Percentiles rank a stretch among this genome's conserved stretches.
These are phyloP conservation scores for Paramyrothecium sp. DNA, from an alignment of 2,329 filamentous ascomycete genomes.

Conservation along the genomic window DNA sequence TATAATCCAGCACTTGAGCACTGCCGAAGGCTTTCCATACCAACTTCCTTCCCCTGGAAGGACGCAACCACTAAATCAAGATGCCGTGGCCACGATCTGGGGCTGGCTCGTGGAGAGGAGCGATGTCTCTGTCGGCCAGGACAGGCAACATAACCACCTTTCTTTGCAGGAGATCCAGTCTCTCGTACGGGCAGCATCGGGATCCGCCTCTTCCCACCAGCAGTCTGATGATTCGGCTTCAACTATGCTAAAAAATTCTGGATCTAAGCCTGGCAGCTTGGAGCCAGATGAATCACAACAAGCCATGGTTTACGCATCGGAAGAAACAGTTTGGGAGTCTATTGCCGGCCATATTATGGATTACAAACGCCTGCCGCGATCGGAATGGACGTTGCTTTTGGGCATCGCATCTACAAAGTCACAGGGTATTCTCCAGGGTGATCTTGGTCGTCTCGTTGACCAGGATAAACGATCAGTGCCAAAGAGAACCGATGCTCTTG, in stretches of 20 bases:
- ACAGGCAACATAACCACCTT: constrained; percentile 35
- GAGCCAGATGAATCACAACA: not conserved
- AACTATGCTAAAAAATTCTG: too few species aligned
- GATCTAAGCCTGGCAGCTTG: too few species aligned
- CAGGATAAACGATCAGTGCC: constrained; percentile 65
- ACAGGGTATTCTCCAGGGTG: constrained; percentile 59
- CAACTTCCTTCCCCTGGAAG: not conserved
- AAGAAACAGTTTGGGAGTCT: constrained; percentile 58
- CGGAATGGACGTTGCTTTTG: constrained; percentile 58
- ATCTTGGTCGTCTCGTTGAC: constrained; percentile 54
- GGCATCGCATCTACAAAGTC: constrained; percentile 55
- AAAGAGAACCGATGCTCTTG: constrained; percentile 57
- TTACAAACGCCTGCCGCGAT: constrained; percentile 54
- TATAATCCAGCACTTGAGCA: constrained; percentile 21
- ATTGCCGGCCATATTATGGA: constrained; percentile 60
- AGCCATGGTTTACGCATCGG: constrained; percentile 45
- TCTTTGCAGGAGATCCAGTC: constrained; percentile 29
- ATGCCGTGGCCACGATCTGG: constrained; percentile 31
- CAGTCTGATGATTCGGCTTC: not conserved
- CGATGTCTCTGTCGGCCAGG: constrained; percentile 33
- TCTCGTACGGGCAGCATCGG: constrained; percentile 10
- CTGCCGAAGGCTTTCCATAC: constrained; percentile 5
- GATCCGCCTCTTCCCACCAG: not conserved
- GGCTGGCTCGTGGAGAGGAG: constrained; percentile 30
- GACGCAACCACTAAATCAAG: constrained; percentile 16